These are phyloP conservation scores for Kwoniella pini DNA, from an alignment of 768 basidiomycete species.

Conservation along the genomic window DNA sequence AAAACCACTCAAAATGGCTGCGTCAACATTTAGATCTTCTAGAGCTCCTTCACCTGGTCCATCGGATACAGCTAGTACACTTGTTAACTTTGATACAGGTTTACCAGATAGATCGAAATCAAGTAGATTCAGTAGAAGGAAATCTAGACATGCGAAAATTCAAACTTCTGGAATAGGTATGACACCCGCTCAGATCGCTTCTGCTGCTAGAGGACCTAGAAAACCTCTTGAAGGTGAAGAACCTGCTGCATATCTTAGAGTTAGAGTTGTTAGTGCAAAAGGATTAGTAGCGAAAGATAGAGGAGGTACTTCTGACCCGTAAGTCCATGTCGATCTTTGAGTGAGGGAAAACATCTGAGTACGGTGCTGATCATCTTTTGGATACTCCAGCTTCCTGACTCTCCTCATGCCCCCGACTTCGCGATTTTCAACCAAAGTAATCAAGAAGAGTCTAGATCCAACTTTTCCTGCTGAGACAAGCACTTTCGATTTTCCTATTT, in stretches of 20 bases:
- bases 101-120: background rate
- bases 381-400: conserved; percentile 38
- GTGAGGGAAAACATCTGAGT: background rate
- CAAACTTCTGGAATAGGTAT: conserved; percentile 8
- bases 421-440: conserved; percentile 72
- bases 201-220: conserved; percentile 40
- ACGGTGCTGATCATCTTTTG: background rate
- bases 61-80: background rate
- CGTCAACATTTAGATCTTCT: conserved; percentile 33
- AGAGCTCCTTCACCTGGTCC: conserved; percentile 4
- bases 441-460: conserved; percentile 72
- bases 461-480: conserved; percentile 67
- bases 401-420: conserved; percentile 71
- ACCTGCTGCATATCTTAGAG: conserved; percentile 45
- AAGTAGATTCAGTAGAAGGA: background rate
- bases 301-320: conserved; percentile 53
- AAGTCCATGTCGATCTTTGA: conserved; percentile 20
- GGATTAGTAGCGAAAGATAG: conserved; percentile 51
- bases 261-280: conserved; percentile 50
- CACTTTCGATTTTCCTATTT: conserved; percentile 87
- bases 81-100: background rate
- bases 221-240: conserved; percentile 53
- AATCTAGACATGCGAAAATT: conserved; percentile 19
- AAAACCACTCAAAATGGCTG: conserved; percentile 49
- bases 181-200: conserved; percentile 34